A percentile compares a stretch with the other conserved stretches of the same genome.
Evolutionary conservation across 169 alveolate species (phyloP).

Genomic region (Theileria annulata): DNA sequence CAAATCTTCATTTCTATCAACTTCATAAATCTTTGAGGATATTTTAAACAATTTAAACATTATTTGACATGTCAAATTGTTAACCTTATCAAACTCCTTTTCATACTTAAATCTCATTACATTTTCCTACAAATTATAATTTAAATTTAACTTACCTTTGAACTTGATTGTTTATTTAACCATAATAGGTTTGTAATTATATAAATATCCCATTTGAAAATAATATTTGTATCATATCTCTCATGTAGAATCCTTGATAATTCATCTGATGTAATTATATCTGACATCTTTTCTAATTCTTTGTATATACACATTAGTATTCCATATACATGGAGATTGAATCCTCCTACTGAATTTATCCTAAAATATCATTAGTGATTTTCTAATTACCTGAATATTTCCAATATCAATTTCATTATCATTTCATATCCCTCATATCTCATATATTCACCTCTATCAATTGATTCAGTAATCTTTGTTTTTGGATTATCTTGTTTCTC

Average conservation of each 20-base stretch:
- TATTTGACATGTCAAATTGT: neutral
- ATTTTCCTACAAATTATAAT: constrained; percentile 4
- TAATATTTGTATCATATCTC: neutral
- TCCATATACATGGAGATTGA: constrained; percentile 1
- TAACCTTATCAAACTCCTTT: constrained; percentile 1
- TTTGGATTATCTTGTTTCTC: neutral
- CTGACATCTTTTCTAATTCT: neutral
- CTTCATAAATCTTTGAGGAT: neutral
- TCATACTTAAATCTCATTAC: neutral
- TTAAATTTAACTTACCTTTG: neutral
- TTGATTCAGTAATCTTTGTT: neutral
- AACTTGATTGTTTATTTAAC: neutral
- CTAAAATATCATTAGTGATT: neutral
- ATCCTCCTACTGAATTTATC: neutral
- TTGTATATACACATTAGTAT: neutral
- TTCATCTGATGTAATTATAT: neutral
- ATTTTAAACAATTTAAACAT: neutral
- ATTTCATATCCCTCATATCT: neutral
- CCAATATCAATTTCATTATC: neutral
- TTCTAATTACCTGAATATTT: neutral
- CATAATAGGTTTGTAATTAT: neutral
- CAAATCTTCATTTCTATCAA: neutral
- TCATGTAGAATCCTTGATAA: neutral
- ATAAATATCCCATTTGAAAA: neutral
- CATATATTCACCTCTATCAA: neutral